Conservation (phyloP, 768 basidiomycete species). For the Leucosporidium yakuticum region DNA sequence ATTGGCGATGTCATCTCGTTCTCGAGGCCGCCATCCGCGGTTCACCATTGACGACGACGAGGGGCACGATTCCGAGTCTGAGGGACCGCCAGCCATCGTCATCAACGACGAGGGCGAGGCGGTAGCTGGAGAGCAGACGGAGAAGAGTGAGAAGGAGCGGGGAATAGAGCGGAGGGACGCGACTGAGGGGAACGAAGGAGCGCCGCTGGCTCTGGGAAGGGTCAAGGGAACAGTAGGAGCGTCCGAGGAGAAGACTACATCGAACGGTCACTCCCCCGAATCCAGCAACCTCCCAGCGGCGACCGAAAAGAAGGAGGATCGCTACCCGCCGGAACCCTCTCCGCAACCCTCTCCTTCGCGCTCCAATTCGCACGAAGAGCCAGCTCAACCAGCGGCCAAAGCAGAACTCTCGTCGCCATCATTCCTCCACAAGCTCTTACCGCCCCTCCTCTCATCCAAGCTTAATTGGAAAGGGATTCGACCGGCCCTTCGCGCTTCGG, state of each 20-base stretch:
- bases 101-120: not conserved
- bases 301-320: not conserved
- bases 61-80: not conserved
- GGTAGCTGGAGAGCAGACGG: not conserved
- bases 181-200: not conserved
- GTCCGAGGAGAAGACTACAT: not conserved
- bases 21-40: too few relatives aligned
- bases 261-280: too few relatives aligned
- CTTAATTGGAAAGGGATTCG: slow-evolving; percentile 30
- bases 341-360: not conserved
- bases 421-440: not conserved
- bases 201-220: too few relatives aligned
- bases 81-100: not conserved
- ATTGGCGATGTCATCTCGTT: too few relatives aligned
- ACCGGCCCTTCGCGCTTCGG: slow-evolving; percentile 18
- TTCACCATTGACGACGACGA: not conserved
- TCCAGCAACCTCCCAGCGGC: not conserved
- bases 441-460: slow-evolving; percentile 16
- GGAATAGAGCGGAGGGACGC: not conserved
- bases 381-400: not conserved
- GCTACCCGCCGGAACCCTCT: not conserved
- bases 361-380: not conserved
- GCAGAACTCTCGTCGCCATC: not conserved
- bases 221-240: not conserved
- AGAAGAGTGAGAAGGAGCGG: not conserved